phyloP scores from a whole-genome alignment of 306 rosid genomes.

The Medicago truncatula region DNA sequence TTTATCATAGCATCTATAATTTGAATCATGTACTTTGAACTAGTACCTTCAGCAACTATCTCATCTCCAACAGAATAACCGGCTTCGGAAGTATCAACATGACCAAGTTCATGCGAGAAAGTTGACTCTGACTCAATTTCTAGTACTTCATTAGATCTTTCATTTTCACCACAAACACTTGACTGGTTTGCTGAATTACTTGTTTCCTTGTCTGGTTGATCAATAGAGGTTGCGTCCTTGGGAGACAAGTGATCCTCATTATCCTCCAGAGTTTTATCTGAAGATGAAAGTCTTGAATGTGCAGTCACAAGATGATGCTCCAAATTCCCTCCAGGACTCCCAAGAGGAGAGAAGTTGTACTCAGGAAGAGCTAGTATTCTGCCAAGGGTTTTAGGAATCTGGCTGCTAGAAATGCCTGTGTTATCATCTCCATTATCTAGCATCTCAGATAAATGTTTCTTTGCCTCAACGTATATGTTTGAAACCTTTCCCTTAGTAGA shows the following conservation, averaged over 20 bases:
- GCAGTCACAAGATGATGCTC: conserved; percentile 61
- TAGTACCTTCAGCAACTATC: conserved; percentile 63
- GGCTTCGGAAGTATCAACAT: conserved; percentile 47
- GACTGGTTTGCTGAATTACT: conserved; percentile 47
- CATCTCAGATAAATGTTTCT: conserved; percentile 86
- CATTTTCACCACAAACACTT: conserved; percentile 49
- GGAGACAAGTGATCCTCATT: conserved; percentile 53
- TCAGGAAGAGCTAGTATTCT: conserved; percentile 86
- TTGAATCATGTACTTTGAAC: conserved; percentile 35
- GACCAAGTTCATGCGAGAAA: conserved; percentile 38
- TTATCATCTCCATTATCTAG: conserved; percentile 71
- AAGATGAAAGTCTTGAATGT: conserved; percentile 58
- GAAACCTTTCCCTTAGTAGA: conserved; percentile 53
- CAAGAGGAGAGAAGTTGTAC: conserved; percentile 70
- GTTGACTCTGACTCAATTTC: conserved; percentile 45
- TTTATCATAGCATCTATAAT: conserved; percentile 18
- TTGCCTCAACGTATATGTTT: conserved; percentile 78
- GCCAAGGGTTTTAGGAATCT: conserved; percentile 76
- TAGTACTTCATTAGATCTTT: conserved; percentile 47
- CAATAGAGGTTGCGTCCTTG: conserved; percentile 45
- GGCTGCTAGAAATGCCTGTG: conserved; percentile 54
- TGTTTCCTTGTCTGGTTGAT: conserved; percentile 52
- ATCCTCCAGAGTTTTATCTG: conserved; percentile 49
- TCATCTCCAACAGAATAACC: conserved; percentile 46
- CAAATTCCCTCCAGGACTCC: conserved; percentile 76